Evolutionary conservation across 1,139 yeast genomes (phyloP).

Genomic region (Nakaseomyces glabratus): DNA sequence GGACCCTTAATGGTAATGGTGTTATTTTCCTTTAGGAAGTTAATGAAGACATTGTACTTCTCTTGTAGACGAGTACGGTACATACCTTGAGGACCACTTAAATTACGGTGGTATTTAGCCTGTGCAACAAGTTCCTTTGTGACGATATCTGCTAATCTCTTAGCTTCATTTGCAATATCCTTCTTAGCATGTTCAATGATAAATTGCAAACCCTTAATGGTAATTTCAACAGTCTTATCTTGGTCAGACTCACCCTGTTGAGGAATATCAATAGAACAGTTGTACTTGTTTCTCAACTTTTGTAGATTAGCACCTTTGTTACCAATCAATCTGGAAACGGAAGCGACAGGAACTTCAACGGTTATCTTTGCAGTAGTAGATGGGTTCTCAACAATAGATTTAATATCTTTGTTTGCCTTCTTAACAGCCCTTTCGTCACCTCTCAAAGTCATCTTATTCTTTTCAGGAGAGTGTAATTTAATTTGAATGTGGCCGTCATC

Average conservation of each 20-base stretch:
- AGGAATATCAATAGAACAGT: conserved; percentile 65
- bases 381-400: conserved; percentile 20
- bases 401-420: conserved; percentile 21
- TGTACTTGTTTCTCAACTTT: conserved; percentile 65
- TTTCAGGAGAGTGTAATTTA: conserved; percentile 25
- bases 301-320: conserved; percentile 72
- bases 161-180: conserved; percentile 49
- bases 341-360: conserved; percentile 54
- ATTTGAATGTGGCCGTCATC: conserved; percentile 43
- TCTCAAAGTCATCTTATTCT: conserved; percentile 26
- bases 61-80: conserved; percentile 82
- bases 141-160: conserved; percentile 77
- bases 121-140: conserved; percentile 62
- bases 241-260: conserved; percentile 29
- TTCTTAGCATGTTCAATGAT: conserved; percentile 70
- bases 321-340: conserved; percentile 79
- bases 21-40: conserved; percentile 58
- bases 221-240: conserved; percentile 46
- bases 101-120: conserved; percentile 64
- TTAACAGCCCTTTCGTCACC: conserved; percentile 30
- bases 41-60: conserved; percentile 74
- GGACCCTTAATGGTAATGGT: conserved; percentile 84
- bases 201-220: conserved; percentile 66
- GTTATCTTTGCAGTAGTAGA: conserved; percentile 32
- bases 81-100: conserved; percentile 79